Percentiles rank a stretch among this genome's conserved stretches.
Conservation (phyloP, 2,329 filamentous ascomycete genomes). For the Tolypocladium cylindrosporum region DNA sequence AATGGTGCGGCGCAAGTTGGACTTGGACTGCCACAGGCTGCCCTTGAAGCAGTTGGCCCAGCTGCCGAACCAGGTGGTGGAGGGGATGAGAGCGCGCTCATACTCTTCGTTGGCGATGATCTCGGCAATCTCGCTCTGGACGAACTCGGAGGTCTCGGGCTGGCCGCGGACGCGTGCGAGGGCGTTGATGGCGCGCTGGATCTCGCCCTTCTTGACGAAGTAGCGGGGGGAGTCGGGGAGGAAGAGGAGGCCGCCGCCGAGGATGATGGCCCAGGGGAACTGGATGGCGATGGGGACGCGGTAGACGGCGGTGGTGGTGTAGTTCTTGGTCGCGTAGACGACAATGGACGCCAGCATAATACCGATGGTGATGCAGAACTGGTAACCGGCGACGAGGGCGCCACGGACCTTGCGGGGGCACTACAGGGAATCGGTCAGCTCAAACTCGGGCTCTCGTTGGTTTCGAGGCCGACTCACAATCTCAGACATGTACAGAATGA, state of each 20-base stretch:
- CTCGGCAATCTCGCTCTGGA: conserved; percentile 71
- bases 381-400: conserved; percentile 71
- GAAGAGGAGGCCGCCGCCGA: conserved; percentile 60
- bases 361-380: conserved; percentile 76
- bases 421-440: conserved; percentile 11
- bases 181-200: conserved; percentile 51
- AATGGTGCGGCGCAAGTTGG: conserved; percentile 61
- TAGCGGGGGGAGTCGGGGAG: conserved; percentile 81
- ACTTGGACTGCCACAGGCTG: conserved; percentile 50
- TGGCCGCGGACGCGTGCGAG: conserved; percentile 67
- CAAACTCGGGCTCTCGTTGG: neutral
- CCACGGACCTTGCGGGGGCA: conserved; percentile 63
- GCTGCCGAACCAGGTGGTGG: conserved; percentile 51
- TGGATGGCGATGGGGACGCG: conserved; percentile 75
- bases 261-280: conserved; percentile 70
- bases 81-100: conserved; percentile 60
- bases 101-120: conserved; percentile 86
- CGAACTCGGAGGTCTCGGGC: conserved; percentile 59
- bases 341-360: conserved; percentile 66
- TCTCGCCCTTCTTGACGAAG: conserved; percentile 68
- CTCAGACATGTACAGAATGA: conserved; percentile 83
- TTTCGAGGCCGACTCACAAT: conserved; percentile 37
- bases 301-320: conserved; percentile 56
- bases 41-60: conserved; percentile 64
- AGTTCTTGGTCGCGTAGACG: conserved; percentile 59